These are phyloP conservation scores for Sicyos baderoa DNA, from an alignment of 306 rosid species.

Conservation along the genomic window DNA sequence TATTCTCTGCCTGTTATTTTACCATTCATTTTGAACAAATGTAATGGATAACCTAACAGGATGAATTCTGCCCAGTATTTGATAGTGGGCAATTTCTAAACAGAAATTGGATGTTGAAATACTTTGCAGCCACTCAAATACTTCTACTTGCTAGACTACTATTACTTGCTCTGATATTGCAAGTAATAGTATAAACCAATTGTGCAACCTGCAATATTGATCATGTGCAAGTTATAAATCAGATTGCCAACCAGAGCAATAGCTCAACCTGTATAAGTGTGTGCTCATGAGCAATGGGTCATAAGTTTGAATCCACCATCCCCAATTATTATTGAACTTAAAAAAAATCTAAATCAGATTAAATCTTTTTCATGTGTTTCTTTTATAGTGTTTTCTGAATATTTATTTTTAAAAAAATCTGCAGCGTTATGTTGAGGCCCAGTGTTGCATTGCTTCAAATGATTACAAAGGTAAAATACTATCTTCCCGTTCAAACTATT, in stretches of 20 bases:
- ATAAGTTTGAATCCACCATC: no score
- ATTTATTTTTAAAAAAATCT: background rate
- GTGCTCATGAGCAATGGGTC: no score
- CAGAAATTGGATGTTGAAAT: constrained; percentile 1
- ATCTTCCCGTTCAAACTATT: background rate
- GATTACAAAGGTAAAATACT: constrained; percentile 76
- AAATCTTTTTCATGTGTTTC: background rate
- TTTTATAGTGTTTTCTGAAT: constrained; percentile 2
- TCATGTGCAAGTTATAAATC: background rate
- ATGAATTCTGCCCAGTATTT: background rate
- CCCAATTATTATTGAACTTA: no score
- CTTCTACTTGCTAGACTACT: background rate
- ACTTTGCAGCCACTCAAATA: background rate
- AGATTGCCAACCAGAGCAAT: no score
- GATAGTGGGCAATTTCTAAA: background rate
- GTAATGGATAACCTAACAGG: background rate
- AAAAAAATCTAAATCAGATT: background rate
- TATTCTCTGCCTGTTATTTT: background rate
- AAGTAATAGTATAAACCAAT: background rate
- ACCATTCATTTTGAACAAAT: background rate
- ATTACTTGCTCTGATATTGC: background rate
- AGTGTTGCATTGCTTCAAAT: constrained; percentile 79
- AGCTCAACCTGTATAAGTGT: no score
- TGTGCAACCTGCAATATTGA: background rate
- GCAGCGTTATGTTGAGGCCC: constrained; percentile 98